Conservation (phyloP, 2,329 filamentous ascomycete genomes). For the Alternaria sp. region DNA sequence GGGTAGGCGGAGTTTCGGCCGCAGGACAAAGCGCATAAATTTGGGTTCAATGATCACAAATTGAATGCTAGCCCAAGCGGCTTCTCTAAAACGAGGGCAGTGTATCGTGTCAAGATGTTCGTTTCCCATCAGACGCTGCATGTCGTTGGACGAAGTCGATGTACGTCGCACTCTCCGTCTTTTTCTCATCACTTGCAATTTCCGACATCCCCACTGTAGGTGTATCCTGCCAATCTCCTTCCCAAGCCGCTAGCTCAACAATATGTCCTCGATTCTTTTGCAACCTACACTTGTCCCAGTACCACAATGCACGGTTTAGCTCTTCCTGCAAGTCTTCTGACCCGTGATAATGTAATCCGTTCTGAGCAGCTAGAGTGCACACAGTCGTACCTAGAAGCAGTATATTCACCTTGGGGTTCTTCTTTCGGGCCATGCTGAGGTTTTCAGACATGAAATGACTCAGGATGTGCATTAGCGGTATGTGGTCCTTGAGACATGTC, state of each 20-base stretch:
- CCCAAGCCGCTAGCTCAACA: no score
- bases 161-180: neutral
- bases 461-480: neutral
- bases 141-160: no score
- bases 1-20: slow-evolving; percentile 14
- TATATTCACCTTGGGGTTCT: neutral
- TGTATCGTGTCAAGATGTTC: neutral
- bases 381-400: no score
- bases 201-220: neutral
- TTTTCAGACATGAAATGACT: neutral
- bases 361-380: no score
- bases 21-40: neutral
- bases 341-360: no score
- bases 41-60: neutral
- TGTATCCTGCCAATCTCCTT: neutral
- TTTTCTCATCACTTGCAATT: neutral
- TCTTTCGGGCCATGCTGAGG: neutral
- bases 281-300: no score
- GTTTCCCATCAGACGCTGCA: neutral
- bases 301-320: no score
- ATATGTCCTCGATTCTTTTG: no score
- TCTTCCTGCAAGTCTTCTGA: no score
- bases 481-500: neutral
- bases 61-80: neutral
- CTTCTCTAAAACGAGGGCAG: no score